Evolutionary conservation across 75 land plant species (phyloP), one percentile per base, ranked within the genome.

Genomic region (Cryptomeria japonica): DNA sequence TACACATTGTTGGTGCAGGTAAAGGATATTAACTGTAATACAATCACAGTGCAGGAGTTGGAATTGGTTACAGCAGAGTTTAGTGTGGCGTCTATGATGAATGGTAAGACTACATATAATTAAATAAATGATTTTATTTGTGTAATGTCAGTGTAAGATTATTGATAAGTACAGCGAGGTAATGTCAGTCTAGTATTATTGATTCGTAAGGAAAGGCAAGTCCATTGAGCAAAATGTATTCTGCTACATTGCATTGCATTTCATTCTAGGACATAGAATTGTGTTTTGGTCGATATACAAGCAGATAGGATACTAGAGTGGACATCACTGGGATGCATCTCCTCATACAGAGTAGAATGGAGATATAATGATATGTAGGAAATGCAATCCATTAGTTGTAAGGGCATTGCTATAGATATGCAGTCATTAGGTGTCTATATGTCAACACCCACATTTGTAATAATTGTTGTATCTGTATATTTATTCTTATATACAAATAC

Each of bases 1-100:
- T 42, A 80, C 46, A 18, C 32, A 46, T 51, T 87, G 53, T 56
- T 25, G 86, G 86, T 87, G 79, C 92, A 97, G 99, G 92, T 97
- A 44, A 98, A 96, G 89, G 91, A 92, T 86, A 91, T 98, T 55
- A 94, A 98, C 78, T 98, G 99, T 91, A 94, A 92, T 87, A 94
- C 88, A 51, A 91, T 98, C n/a, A 94, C 96, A 64, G 73, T 89
- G 76, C 84, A 91, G 19, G 99, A 98, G 88, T 95, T 98, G 80
- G 94, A 98, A 89, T 91, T 94, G 73, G 91, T 98, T 70, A 89
- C 98, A 58, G 84, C 94, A 85, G 93, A 84, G 49, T 98, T 91
- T 36, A 90, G 89, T 47, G 95, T 98, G 78, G 80, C 94, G 31
- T 98, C 99, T 80, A 98, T 98, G 93, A 93, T 98, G 95, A 91